These are phyloP conservation scores for Ophiostoma ulmi DNA, from an alignment of 2,329 filamentous ascomycete species.

Conservation along the genomic window DNA sequence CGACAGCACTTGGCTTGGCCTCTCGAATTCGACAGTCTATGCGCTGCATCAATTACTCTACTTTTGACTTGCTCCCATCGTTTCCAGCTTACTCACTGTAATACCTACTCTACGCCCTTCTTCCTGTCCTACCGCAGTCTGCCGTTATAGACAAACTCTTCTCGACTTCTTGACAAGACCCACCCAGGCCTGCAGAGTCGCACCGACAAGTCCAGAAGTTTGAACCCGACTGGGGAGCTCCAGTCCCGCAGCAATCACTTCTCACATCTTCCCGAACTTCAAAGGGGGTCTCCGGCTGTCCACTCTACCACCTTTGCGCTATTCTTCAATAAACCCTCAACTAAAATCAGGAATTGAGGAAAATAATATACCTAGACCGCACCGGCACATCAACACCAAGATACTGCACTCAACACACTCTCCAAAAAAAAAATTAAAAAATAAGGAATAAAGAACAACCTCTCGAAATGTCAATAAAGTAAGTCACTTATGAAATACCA, in stretches of 20 bases:
- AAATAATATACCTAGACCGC: not conserved
- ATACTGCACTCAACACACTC: not conserved
- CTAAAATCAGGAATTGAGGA: not conserved
- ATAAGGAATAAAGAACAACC: not conserved
- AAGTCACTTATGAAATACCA: conserved; percentile 33
- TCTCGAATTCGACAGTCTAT: conserved; percentile 7
- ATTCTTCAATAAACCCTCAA: conserved; percentile 27
- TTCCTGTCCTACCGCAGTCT: not conserved
- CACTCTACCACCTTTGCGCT: conserved; percentile 24
- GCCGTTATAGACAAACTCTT: conserved; percentile 33
- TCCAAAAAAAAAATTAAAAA: not conserved
- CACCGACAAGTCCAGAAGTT: conserved; percentile 35
- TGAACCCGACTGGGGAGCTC: conserved; percentile 30
- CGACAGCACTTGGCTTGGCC: not conserved
- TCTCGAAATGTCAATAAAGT: conserved; percentile 51
- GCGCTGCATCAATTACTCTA: not conserved
- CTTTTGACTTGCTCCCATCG: not conserved
- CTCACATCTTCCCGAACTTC: conserved; percentile 16
- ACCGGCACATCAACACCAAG: not conserved
- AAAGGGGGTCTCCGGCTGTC: conserved; percentile 18
- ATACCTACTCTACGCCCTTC: not conserved
- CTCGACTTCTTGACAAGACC: conserved; percentile 29
- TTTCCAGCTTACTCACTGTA: not conserved
- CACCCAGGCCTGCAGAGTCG: conserved; percentile 31
- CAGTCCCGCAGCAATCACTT: conserved; percentile 23